Conservation (phyloP, 2,329 filamentous ascomycete genomes). For the Ilyonectria destructans region DNA sequence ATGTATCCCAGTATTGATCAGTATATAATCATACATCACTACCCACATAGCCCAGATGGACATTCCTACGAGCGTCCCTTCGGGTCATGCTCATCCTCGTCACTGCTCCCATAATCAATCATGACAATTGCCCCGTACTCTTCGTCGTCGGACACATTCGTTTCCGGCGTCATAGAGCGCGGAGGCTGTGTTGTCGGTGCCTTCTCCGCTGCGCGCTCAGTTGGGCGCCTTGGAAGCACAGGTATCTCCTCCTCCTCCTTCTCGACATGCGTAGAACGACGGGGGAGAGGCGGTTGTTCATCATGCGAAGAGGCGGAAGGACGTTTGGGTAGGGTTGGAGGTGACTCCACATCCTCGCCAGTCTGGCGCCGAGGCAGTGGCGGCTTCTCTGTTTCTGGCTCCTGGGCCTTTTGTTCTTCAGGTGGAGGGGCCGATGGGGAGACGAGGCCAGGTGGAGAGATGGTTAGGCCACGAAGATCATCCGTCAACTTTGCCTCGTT, state of each 20-base stretch:
- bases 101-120: constrained; percentile 55
- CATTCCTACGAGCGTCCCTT: not conserved
- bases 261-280: constrained; percentile 29
- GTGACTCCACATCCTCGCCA: constrained; percentile 13
- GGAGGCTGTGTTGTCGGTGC: constrained; percentile 24
- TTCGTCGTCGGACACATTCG: constrained; percentile 53
- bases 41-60: not conserved
- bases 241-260: constrained; percentile 35
- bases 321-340: constrained; percentile 36
- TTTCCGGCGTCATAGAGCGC: constrained; percentile 48
- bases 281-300: constrained; percentile 33
- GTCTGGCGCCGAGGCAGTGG: constrained; percentile 37
- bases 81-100: constrained; percentile 36
- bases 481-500: constrained; percentile 41
- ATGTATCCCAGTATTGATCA: not conserved
- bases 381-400: constrained; percentile 26
- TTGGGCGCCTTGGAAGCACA: constrained; percentile 40
- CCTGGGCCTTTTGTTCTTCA: constrained; percentile 17
- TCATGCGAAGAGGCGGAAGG: constrained; percentile 31
- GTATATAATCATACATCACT: not conserved
- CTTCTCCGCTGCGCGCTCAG: constrained; percentile 25
- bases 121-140: constrained; percentile 57
- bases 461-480: constrained; percentile 50
- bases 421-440: constrained; percentile 40
- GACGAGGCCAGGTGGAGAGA: constrained; percentile 48